Percentiles rank a stretch among this genome's conserved stretches.
phyloP scores from a whole-genome alignment of 306 rosid genomes.

The Arachis hypogaea region DNA sequence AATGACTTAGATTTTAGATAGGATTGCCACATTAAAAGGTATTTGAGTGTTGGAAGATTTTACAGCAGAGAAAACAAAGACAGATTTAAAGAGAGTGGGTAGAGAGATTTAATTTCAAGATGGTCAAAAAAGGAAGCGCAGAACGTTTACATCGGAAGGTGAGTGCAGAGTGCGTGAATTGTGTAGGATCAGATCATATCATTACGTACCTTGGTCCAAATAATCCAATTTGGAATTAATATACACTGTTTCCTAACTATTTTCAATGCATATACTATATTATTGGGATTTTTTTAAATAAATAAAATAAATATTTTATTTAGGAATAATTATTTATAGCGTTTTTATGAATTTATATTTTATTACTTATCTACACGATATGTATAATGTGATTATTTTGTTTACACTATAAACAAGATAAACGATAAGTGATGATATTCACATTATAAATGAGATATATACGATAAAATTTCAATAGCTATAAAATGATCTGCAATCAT shows the following conservation, averaged over 20 bases:
- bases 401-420: too few species aligned
- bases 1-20: background rate
- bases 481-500: too few species aligned
- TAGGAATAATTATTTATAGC: too few species aligned
- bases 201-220: background rate
- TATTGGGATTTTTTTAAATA: too few species aligned
- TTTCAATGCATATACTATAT: background rate
- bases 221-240: constrained; percentile 23
- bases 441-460: too few species aligned
- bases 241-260: background rate
- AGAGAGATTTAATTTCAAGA: background rate
- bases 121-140: constrained; percentile 42
- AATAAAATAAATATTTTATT: too few species aligned
- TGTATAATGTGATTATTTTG: too few species aligned
- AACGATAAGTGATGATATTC: too few species aligned
- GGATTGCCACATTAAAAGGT: background rate
- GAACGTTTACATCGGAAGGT: background rate
- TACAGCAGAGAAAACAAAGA: background rate
- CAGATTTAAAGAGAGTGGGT: background rate
- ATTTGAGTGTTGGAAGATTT: constrained; percentile 19
- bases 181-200: background rate
- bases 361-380: too few species aligned
- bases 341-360: too few species aligned
- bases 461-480: too few species aligned
- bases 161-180: constrained; percentile 5